Percentiles rank a stretch among this genome's conserved stretches.
phyloP scores from a whole-genome alignment of 1,284 basidiomycete genomes.

The Puccinia hordei region DNA sequence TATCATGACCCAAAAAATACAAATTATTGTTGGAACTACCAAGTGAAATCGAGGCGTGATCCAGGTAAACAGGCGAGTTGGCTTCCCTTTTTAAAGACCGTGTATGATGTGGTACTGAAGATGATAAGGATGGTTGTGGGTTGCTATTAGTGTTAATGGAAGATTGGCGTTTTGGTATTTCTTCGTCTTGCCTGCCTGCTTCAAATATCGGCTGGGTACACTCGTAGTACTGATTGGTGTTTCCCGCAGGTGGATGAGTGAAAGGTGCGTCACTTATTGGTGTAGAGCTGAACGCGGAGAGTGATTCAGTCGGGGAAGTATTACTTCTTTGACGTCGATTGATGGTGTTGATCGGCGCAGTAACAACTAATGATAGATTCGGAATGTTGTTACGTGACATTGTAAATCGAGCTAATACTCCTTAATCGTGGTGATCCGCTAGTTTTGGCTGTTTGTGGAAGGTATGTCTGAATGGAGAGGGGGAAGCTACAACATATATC shows the following conservation, averaged over 20 bases:
- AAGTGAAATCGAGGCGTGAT: constrained; percentile 24
- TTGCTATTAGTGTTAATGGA: too few species aligned
- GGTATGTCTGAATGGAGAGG: neutral
- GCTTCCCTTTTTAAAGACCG: constrained; percentile 42
- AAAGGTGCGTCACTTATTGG: neutral
- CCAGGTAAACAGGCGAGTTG: constrained; percentile 38
- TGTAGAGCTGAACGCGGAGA: neutral
- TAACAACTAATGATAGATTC: neutral
- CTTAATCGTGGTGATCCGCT: neutral
- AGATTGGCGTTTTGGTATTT: too few species aligned
- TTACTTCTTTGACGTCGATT: constrained; percentile 7
- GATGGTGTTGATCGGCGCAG: constrained; percentile 19
- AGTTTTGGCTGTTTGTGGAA: neutral
- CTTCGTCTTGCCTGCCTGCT: neutral
- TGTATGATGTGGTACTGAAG: constrained; percentile 10
- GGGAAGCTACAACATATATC: too few species aligned
- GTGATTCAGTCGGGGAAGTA: constrained; percentile 5
- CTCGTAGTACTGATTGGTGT: constrained; percentile 11
- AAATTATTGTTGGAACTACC: constrained; percentile 23
- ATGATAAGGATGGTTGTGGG: too few species aligned
- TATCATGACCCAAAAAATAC: constrained; percentile 8
- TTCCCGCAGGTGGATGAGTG: neutral
- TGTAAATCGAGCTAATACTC: constrained; percentile 3
- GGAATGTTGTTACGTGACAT: constrained; percentile 14
- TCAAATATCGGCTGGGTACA: neutral